Percentiles rank a stretch among this genome's conserved stretches.
These are phyloP conservation scores for Cinnamomum micranthum DNA, from an alignment of 164 flowering plant species.

Conservation along the genomic window DNA sequence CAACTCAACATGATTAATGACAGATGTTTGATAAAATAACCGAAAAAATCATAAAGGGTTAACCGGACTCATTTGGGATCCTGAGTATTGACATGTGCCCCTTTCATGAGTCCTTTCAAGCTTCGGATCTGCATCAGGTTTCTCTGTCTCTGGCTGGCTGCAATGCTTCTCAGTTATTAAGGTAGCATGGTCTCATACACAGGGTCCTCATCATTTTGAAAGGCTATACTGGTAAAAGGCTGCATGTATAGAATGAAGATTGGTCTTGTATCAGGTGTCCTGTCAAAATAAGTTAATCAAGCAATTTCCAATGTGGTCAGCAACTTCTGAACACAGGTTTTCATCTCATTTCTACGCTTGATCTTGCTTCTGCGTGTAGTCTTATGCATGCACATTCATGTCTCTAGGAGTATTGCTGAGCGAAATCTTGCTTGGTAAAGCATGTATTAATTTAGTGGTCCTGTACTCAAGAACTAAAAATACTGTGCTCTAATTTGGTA, in stretches of 20 bases:
- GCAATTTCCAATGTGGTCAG: not conserved
- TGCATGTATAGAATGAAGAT: not conserved
- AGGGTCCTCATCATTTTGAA: not conserved
- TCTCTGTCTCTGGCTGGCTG: no score
- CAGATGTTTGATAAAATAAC: no score
- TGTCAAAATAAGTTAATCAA: not conserved
- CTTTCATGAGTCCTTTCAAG: no score
- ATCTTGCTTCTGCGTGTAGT: no score
- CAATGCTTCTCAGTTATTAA: no score
- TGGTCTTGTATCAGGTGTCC: not conserved
- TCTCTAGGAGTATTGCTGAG: not conserved
- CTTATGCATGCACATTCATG: not conserved
- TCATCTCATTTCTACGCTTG: not conserved
- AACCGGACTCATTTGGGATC: no score
- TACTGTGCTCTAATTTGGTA: not conserved
- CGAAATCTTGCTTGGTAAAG: not conserved
- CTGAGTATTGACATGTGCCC: no score
- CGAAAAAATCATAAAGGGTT: no score
- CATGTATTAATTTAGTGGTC: not conserved
- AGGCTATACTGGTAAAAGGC: not conserved
- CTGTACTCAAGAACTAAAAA: no score
- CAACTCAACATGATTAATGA: no score
- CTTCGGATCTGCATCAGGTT: no score
- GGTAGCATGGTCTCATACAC: no score
- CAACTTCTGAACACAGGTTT: not conserved